Evolutionary conservation across 2,329 filamentous ascomycete species (phyloP), one percentile per base, ranked within the genome.

Genomic region (Phaeosphaeriaceae sp.): DNA sequence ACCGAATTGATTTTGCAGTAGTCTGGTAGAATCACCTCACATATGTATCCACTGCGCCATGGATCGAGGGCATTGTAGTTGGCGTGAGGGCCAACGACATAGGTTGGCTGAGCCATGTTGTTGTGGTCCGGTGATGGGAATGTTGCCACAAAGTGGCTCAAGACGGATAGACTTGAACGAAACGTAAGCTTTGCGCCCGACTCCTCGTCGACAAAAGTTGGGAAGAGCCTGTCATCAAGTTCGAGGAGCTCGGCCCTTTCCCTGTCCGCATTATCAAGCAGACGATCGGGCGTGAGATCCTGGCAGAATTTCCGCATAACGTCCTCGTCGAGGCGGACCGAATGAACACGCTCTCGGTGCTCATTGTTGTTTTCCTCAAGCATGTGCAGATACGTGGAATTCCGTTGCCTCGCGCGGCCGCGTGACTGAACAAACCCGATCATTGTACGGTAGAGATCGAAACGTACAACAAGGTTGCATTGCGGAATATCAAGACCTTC

Each of bases 401-500:
- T 85, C 0, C 80, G 76, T 68, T 92, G 90, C 41, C 95, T 86
- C 13, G 95, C 95, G 53, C 95, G 87, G 0, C 95, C 95, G 61
- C 92, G 87, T 15, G 93, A 97, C 75, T 99, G 95, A 20, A 98
- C 89, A 72, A 97, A 98, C 71, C 96, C 91, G 52, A 98, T 98
- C 76, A 97, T 88, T 0, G 94, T 97, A 11, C 85, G 84, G 77
- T 93, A 97, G 2, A 96, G 84, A 72, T 98, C 92, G 69, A 97
- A 99, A 1, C 93, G 82, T 24, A 89, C 78, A 11, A 89, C 84
- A n/a, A 89, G 74, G 62, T 89, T 89, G 76, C 87, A 89, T 58
- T 88, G 85, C 4, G 86, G 86, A 21, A 89, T 87, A 69, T 89
- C 87, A 7, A 89, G 81, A 0, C 87, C 87, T 76, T 89, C 87